phyloP scores from a whole-genome alignment of 2,329 filamentous ascomycete species.

The Penicillium paneum region DNA sequence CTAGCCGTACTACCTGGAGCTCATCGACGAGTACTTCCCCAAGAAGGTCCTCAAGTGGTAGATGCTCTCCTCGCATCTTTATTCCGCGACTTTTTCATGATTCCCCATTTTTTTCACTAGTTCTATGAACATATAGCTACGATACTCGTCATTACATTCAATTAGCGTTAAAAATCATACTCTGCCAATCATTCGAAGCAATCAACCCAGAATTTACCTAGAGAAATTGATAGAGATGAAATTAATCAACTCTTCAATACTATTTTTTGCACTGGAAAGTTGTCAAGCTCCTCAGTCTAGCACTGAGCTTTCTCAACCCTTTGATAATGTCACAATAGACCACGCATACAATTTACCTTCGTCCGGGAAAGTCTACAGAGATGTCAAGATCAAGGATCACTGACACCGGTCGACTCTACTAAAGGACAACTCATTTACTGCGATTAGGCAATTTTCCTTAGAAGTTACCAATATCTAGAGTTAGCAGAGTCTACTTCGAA shows the following conservation, averaged over 20 bases:
- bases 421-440: not conserved
- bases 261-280: not conserved
- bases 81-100: slow-evolving; percentile 7
- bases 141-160: not conserved
- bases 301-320: too few relatives aligned
- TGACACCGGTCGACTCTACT: not conserved
- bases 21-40: slow-evolving; percentile 73
- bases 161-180: slow-evolving; percentile 6
- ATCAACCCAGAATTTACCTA: not conserved
- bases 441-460: too few relatives aligned
- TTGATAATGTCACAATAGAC: too few relatives aligned
- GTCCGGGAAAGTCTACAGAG: too few relatives aligned
- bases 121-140: not conserved
- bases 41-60: slow-evolving; percentile 68
- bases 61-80: slow-evolving; percentile 2
- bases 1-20: slow-evolving; percentile 66
- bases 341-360: too few relatives aligned
- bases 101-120: slow-evolving; percentile 14
- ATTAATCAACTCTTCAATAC: not conserved
- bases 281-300: too few relatives aligned
- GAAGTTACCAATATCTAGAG: too few relatives aligned
- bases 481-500: not conserved
- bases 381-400: not conserved
- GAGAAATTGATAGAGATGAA: not conserved
- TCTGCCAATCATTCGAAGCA: not conserved